A percentile compares a stretch with the other conserved stretches of the same genome.
Evolutionary conservation across 129 eudicot species (phyloP).

Genomic region (Ambrosia trifida): DNA sequence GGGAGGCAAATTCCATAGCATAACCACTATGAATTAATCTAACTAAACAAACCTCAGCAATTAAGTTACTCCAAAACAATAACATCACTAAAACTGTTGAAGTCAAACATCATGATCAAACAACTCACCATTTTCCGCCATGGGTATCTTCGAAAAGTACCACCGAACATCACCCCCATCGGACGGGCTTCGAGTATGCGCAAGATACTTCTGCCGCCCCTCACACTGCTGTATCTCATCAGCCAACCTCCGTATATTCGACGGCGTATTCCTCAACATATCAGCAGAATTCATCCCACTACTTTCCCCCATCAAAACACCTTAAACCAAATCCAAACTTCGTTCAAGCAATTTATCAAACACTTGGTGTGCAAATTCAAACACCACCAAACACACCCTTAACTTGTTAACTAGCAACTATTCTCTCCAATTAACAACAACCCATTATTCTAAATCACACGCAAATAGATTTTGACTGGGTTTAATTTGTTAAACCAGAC

Average conservation of each 20-base stretch:
- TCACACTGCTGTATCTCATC: slow-evolving; percentile 88
- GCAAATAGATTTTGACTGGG: background rate
- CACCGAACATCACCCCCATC: slow-evolving; percentile 97
- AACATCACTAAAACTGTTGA: slow-evolving; percentile 3
- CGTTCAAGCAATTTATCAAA: slow-evolving; percentile 34
- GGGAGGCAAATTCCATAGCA: background rate
- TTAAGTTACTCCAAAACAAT: background rate
- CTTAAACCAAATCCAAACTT: background rate
- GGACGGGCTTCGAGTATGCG: slow-evolving; percentile 79
- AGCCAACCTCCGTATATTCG: slow-evolving; percentile 78
- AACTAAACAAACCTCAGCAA: background rate
- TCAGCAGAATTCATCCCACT: slow-evolving; percentile 52
- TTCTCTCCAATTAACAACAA: slow-evolving; percentile 17
- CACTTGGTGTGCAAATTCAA: slow-evolving; percentile 20
- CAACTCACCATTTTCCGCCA: slow-evolving; percentile 66
- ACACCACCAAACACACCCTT: background rate
- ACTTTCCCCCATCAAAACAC: slow-evolving; percentile 26
- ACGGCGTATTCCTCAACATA: slow-evolving; percentile 80
- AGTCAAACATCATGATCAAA: background rate
- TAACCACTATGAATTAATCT: slow-evolving; percentile 6
- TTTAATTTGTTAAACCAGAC: no score
- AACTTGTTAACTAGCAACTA: background rate
- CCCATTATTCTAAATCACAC: background rate
- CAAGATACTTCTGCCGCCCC: slow-evolving; percentile 93
- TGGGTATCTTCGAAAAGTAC: slow-evolving; percentile 87